Base-by-base conservation (phyloP, 192 early-diverging fungal species). In the Thoreauomyces humboldtii region DNA sequence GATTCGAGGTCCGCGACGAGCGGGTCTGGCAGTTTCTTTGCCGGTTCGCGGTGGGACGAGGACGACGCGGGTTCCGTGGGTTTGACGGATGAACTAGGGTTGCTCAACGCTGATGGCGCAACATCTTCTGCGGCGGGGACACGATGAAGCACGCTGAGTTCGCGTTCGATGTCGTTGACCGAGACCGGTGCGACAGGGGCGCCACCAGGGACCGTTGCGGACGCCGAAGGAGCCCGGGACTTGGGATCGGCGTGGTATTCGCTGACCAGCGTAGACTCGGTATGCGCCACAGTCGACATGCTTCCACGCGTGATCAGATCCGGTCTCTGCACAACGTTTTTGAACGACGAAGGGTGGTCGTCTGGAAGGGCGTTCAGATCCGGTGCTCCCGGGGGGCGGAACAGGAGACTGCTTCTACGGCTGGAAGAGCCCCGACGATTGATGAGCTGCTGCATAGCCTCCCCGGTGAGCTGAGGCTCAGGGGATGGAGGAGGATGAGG, bases 131-230 rank as follows among this genome's bases (percentile, higher is more conserved):
- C 50, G 21, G 27, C 50, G 29, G 50, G 50, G 4, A 52, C 50
- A 17, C 50, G 50, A 29, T 29, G 50, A 4, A 52, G 50, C 27
- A 29, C 50, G 25, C 21, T 52, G 50, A 52, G 50, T 15, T 52
- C 50, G 2, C 50, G 21, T 17, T 52, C 50, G 24, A 52, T 52
- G 6, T 52, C 50, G 50, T 22, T 52, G 3, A 15, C 50, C 6
- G 50, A 15, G 4, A 31, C 50, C n/a, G n/a, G n/a, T n/a, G n/a
- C n/a, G n/a, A n/a, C n/a, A n/a, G n/a, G n/a, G n/a, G n/a, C n/a
- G n/a, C n/a, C n/a, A n/a, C n/a, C n/a, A n/a, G n/a, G n/a, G 27
- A 27, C 50, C 5, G n/a, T 3, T 24, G 4, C 3, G 14, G 19
- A 22, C 5, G 5, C 44, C n/a, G 44, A 46, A 24, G 19, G 44